phyloP scores from a whole-genome alignment of 768 basidiomycete species.

The Kwoniella newhampshirensis region DNA sequence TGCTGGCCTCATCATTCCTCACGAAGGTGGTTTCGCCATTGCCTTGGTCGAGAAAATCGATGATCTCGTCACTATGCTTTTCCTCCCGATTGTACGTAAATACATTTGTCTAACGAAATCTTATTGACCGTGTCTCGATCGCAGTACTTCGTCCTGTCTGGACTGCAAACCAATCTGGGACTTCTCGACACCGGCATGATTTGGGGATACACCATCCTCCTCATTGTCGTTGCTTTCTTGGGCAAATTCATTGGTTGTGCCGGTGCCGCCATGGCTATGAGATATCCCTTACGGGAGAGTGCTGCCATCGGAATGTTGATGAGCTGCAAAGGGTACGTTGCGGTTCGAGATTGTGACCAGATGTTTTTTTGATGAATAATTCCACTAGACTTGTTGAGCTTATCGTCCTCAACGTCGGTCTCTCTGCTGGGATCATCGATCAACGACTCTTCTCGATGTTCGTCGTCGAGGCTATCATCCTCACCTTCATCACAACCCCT shows the following conservation, averaged over 20 bases:
- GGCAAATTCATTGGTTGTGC: constrained; percentile 77
- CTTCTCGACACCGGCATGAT: constrained; percentile 70
- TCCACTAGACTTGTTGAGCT: constrained; percentile 68
- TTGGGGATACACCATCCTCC: constrained; percentile 78
- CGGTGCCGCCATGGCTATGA: constrained; percentile 60
- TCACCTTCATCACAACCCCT: constrained; percentile 83
- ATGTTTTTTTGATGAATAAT: constrained; percentile 30
- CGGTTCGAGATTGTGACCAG: constrained; percentile 46
- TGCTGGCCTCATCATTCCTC: constrained; percentile 77
- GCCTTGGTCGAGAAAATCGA: constrained; percentile 80
- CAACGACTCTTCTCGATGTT: constrained; percentile 81
- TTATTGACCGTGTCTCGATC: not conserved
- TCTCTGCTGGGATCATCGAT: constrained; percentile 66
- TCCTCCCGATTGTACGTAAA: constrained; percentile 72
- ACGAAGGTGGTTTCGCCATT: constrained; percentile 77
- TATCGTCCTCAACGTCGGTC: constrained; percentile 86
- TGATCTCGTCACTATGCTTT: constrained; percentile 74
- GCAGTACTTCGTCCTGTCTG: constrained; percentile 88
- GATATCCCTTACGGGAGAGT: constrained; percentile 73
- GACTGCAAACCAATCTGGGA: constrained; percentile 76
- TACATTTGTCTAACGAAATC: too few relatives aligned
- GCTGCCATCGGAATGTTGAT: constrained; percentile 82
- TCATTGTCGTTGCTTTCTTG: constrained; percentile 71
- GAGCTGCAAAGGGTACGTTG: constrained; percentile 78
- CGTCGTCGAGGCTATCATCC: constrained; percentile 67